These are phyloP conservation scores for Aegilops longissima DNA, from an alignment of 176 grass and related monocot genomes.

Conservation along the genomic window DNA sequence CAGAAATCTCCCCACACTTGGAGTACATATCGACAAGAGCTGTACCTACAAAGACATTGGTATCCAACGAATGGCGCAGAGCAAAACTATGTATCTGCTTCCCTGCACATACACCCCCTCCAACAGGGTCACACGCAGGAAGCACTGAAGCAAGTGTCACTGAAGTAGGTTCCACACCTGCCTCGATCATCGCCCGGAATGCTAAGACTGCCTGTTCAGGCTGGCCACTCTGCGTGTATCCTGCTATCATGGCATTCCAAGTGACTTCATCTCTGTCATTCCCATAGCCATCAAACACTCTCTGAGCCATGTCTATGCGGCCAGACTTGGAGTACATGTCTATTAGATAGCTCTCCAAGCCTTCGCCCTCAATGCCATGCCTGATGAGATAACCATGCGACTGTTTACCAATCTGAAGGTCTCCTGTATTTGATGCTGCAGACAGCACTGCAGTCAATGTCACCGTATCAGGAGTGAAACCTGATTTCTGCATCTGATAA, in stretches of 20 bases:
- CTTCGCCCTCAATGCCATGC: constrained; percentile 61
- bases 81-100: constrained; percentile 87
- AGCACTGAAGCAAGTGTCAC: constrained; percentile 79
- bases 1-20: constrained; percentile 69
- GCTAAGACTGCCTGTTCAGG: constrained; percentile 51
- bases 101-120: constrained; percentile 50
- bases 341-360: constrained; percentile 92
- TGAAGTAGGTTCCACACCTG: constrained; percentile 60
- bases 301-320: constrained; percentile 58
- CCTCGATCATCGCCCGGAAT: constrained; percentile 69
- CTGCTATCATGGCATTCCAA: constrained; percentile 96
- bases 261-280: constrained; percentile 70
- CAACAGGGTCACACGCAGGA: constrained; percentile 60
- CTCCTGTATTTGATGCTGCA: constrained; percentile 75
- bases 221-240: constrained; percentile 61
- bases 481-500: constrained; percentile 82
- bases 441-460: constrained; percentile 75
- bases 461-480: constrained; percentile 63
- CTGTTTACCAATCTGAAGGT: constrained; percentile 71
- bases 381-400: constrained; percentile 78
- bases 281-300: constrained; percentile 55
- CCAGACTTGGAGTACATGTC: constrained; percentile 95
- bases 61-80: constrained; percentile 47
- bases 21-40: constrained; percentile 89
- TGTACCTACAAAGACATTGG: constrained; percentile 72